Evolutionary conservation across 768 basidiomycete genomes (phyloP), one percentile per base, ranked within the genome.

Genomic region (Lentinula sp.): DNA sequence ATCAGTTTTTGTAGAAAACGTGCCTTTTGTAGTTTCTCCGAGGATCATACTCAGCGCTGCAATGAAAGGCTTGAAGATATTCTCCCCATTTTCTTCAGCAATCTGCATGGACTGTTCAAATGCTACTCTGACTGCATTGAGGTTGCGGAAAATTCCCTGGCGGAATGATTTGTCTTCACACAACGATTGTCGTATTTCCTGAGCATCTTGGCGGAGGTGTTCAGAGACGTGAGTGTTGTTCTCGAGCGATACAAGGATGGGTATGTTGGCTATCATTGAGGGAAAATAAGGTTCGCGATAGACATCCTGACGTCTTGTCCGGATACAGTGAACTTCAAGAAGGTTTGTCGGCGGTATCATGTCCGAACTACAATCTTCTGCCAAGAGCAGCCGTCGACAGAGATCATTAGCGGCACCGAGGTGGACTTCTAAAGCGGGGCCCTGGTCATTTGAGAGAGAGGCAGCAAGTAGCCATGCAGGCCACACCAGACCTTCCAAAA

Each of bases 401-500:
- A 93, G 72, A 8, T 73, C 72, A 64, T 88, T 91, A 21, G 86
- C 84, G 6, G 87, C 83, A 40, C 75, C 76, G 32, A 93, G 73
- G 59, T 86, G 84, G 3, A 77, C 75, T 48, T 80, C 75, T 2
- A 80, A 70, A n/a, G 77, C 67, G 28, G 74, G 70, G 0, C 73
- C 73, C 59, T 80, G 76, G 42, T 75, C 73, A 23, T 66, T 67
- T 1, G 73, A 66, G 46, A 76, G 68, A 9, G 72, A 71, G 11
- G 84, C 82, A n/a, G 77, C 81, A 21, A 81, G 73, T 54, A 78
- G 75, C 91, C 91, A 94, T 4, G 85, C 84, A 18, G 88, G 89
- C 69, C 90, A 92, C n/a, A 91, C 80, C 16, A 94, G 70, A 13
- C 90, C 89, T 59, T 79, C 75, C 42, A 94, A 73, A 49, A 93